Conservation (phyloP, 805 yeast genomes). For the Ogataea populi-albae region DNA sequence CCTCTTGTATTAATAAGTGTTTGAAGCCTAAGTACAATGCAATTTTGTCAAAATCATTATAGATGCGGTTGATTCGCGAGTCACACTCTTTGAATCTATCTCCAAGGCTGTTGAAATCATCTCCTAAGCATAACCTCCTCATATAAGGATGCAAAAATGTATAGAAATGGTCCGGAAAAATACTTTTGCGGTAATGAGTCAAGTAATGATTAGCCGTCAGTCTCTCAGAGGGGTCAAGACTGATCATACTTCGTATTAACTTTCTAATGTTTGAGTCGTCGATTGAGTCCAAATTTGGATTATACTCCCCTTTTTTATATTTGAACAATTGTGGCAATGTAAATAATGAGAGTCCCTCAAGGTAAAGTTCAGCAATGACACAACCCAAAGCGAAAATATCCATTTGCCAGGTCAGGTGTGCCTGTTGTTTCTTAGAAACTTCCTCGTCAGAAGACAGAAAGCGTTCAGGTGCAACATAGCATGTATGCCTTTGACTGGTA, state of each 20-base stretch:
- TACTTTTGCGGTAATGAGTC: constrained; percentile 41
- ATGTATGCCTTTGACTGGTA: constrained; percentile 78
- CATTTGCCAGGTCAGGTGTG: constrained; percentile 56
- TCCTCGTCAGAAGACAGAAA: constrained; percentile 43
- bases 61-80: constrained; percentile 56
- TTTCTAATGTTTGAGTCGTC: constrained; percentile 48
- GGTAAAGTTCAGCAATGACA: constrained; percentile 82
- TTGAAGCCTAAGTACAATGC: constrained; percentile 39
- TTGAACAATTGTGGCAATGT: constrained; percentile 84
- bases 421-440: constrained; percentile 7
- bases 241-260: constrained; percentile 62
- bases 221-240: constrained; percentile 60
- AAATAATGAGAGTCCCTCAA: constrained; percentile 85
- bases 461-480: constrained; percentile 94
- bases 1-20: constrained; percentile 20
- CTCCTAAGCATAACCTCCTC: constrained; percentile 33
- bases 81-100: constrained; percentile 45
- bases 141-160: constrained; percentile 69
- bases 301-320: constrained; percentile 66
- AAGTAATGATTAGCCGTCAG: constrained; percentile 54
- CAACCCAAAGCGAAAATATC: constrained; percentile 85
- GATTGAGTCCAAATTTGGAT: constrained; percentile 60
- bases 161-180: constrained; percentile 71
- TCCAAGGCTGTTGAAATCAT: constrained; percentile 4
- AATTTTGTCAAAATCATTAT: constrained; percentile 54